Percentiles rank a stretch among this genome's conserved stretches.
These are phyloP conservation scores for Xylariaceae sp. DNA, from an alignment of 2,329 filamentous ascomycete genomes.

Conservation along the genomic window DNA sequence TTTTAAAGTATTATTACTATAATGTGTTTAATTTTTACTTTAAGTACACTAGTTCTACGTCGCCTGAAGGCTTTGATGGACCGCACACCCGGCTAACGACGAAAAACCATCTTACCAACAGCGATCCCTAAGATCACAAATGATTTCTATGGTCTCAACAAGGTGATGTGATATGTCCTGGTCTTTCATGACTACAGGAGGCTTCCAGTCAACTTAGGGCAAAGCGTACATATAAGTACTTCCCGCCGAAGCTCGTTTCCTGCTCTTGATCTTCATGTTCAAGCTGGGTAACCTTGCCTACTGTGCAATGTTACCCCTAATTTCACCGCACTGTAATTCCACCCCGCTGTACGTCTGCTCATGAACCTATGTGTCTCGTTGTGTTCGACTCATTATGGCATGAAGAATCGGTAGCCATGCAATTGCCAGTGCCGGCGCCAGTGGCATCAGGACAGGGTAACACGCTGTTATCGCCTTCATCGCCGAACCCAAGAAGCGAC, in stretches of 20 bases:
- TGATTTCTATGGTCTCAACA: conserved; percentile 52
- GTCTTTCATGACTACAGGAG: conserved; percentile 53
- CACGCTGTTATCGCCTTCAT: no score
- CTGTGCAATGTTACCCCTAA: not conserved
- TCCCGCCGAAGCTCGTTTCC: conserved; percentile 20
- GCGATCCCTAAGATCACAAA: conserved; percentile 60
- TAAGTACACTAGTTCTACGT: conserved; percentile 24
- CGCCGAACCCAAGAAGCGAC: no score
- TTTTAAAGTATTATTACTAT: no score
- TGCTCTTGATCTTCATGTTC: conserved; percentile 12
- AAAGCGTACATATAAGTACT: conserved; percentile 52
- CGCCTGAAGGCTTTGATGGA: no score
- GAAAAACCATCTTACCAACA: conserved; percentile 57
- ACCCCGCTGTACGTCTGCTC: no score
- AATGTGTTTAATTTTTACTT: no score
- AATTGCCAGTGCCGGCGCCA: no score
- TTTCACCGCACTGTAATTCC: no score
- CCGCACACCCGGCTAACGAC: not conserved
- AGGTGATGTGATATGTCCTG: conserved; percentile 63
- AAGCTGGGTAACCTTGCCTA: conserved; percentile 7
- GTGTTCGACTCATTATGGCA: no score
- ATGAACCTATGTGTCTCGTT: no score
- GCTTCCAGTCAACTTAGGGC: conserved; percentile 49
- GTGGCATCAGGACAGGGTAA: no score
- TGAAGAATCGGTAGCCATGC: no score